Base-by-base conservation (phyloP, 1,284 basidiomycete species). In the Puccinia polysora region DNA sequence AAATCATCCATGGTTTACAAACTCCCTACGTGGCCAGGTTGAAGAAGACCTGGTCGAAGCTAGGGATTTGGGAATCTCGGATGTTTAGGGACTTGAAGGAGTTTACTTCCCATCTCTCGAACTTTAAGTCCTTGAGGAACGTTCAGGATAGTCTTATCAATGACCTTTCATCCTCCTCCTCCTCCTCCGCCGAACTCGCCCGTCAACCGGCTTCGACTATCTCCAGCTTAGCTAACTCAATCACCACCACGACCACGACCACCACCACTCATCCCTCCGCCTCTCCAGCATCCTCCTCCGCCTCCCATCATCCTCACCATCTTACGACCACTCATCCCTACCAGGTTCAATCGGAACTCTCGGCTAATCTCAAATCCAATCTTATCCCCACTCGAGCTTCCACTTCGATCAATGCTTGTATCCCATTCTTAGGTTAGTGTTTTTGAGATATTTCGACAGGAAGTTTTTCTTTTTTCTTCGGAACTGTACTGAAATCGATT, bases 1-100 rank as follows among this genome's bases (percentile, higher is more conserved):
- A 91, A 53, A 87, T 95, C 74, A 86, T 95, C 65, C 84, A 87
- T 20, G 91, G 88, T 2, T 82, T 96, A 49, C 85, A 85, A 65
- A 87, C 84, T 74, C 85, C 87, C 7, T 88, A 86, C 84, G 87
- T 92, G 3, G 82, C 82, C 76, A 86, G 87, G 1, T 87, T 92
- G 83, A 82, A 83, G 65, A 85, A 86, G 65, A 83, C 84, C 18
- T 89, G 88, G 87, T 82, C 82, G 40, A 84, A 86, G 20, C 82
- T 93, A 20, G 86, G 86, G 4, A 82, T 84, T 18, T 89, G 86
- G 83, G 90, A 94, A 78, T 84, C 82, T 76, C 86, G 89, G 25
- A 85, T 92, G 77, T 86, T 89, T 80, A 83, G 85, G 64, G 89
- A 90, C 76, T 81, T 95, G 75, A 88, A 86, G 76, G 82, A 82